Conservation (phyloP, 106 monocot species). For the Amphibolis antarctica region DNA sequence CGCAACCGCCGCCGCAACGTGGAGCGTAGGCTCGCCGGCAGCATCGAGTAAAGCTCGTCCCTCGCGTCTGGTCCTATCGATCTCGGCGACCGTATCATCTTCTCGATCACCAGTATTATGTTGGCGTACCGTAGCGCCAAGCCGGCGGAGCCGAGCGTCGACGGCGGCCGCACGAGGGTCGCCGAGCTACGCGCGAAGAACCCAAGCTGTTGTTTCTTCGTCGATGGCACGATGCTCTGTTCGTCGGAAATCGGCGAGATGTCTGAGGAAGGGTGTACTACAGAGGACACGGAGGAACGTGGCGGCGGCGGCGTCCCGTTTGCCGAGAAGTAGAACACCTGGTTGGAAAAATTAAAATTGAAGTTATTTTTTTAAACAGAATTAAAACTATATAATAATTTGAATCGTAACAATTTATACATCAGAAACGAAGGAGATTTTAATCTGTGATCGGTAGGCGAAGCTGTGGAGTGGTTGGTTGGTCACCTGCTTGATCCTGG, state of each 20-base stretch:
- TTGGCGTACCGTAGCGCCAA: slow-evolving; percentile 53
- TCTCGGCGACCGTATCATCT: slow-evolving; percentile 28
- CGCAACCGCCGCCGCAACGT: slow-evolving; percentile 30
- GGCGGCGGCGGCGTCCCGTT: slow-evolving; percentile 4
- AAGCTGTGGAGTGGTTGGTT: no score
- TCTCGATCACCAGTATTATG: slow-evolving; percentile 40
- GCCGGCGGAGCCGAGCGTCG: slow-evolving; percentile 43
- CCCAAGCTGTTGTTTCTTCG: not conserved
- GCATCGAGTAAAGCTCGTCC: slow-evolving; percentile 58
- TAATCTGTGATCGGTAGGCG: no score
- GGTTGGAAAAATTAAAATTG: not conserved
- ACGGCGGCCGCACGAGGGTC: slow-evolving; percentile 13
- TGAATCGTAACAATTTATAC: no score
- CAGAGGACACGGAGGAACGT: slow-evolving; percentile 22
- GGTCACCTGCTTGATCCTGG: slow-evolving; percentile 33
- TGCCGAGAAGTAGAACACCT: slow-evolving; percentile 28
- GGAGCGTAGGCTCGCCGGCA: slow-evolving; percentile 28
- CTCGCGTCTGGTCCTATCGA: slow-evolving; percentile 34
- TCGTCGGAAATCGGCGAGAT: not conserved
- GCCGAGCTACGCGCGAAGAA: slow-evolving; percentile 20
- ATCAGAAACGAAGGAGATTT: no score
- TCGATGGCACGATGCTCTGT: not conserved
- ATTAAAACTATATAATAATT: no score
- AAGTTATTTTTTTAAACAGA: no score
- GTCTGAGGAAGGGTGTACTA: slow-evolving; percentile 29